Conservation (phyloP, 1,284 basidiomycete species). For the Pseudozyma pruni region DNA sequence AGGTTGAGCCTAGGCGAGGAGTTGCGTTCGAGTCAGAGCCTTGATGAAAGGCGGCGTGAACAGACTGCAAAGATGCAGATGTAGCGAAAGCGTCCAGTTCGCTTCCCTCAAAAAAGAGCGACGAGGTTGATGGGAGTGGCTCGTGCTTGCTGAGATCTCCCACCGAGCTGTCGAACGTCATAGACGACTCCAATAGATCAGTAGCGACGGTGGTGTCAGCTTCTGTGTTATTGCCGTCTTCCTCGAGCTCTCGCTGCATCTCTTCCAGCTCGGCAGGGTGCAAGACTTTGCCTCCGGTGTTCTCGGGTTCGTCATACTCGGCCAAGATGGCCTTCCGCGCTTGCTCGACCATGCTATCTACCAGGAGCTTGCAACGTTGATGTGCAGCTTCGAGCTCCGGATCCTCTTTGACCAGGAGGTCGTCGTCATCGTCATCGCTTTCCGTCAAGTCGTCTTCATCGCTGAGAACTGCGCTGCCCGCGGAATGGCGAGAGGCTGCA, state of each 20-base stretch:
- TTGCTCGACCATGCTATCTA: conserved; percentile 51
- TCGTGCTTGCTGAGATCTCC: conserved; percentile 13
- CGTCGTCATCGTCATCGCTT: conserved; percentile 43
- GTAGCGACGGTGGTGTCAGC: conserved; percentile 17
- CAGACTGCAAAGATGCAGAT: not conserved
- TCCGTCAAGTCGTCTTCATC: conserved; percentile 39
- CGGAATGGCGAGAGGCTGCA: conserved; percentile 7
- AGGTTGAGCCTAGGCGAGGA: conserved; percentile 1
- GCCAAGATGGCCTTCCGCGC: conserved; percentile 51
- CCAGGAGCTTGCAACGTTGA: conserved; percentile 47
- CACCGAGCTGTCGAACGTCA: conserved; percentile 18
- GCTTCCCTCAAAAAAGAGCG: conserved; percentile 4
- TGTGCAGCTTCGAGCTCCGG: conserved; percentile 53
- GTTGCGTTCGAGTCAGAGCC: not conserved
- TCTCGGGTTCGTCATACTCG: conserved; percentile 28
- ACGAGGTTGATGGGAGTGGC: conserved; percentile 3
- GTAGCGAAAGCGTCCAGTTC: not conserved
- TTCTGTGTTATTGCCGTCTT: conserved; percentile 11
- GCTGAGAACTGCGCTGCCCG: conserved; percentile 9
- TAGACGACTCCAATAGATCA: conserved; percentile 10
- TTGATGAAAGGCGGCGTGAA: not conserved
- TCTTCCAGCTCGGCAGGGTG: conserved; percentile 58
- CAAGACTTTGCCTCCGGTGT: conserved; percentile 46
- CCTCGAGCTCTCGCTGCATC: conserved; percentile 32
- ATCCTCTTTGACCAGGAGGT: conserved; percentile 39